Conservation (phyloP, 2,329 filamentous ascomycete genomes). For the Penicillium sp. region DNA sequence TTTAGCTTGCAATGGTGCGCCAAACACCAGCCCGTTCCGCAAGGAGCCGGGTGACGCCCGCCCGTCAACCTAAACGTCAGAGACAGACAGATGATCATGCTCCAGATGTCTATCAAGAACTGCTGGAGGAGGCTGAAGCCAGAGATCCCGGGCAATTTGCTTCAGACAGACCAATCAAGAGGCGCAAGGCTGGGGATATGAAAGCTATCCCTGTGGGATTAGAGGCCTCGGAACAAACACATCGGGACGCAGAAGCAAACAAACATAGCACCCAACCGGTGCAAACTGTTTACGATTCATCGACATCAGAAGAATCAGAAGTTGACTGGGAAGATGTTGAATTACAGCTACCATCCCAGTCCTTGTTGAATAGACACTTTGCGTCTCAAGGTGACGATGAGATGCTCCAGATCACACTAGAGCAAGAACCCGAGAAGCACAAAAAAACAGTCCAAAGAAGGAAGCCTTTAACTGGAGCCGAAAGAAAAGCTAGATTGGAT, state of each 20-base stretch:
- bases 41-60: slow-evolving; percentile 14
- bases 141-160: slow-evolving; percentile 29
- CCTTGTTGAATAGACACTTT: slow-evolving; percentile 2
- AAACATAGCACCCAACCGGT: slow-evolving; percentile 17
- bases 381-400: slow-evolving; percentile 22
- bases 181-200: slow-evolving; percentile 38
- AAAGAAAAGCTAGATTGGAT: slow-evolving; percentile 64
- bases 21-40: slow-evolving; percentile 20
- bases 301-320: slow-evolving; percentile 59
- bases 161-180: slow-evolving; percentile 37
- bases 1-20: slow-evolving; percentile 20
- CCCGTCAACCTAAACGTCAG: slow-evolving; percentile 11
- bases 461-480: slow-evolving; percentile 56
- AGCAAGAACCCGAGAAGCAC: slow-evolving; percentile 28
- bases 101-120: slow-evolving; percentile 42
- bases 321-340: slow-evolving; percentile 65
- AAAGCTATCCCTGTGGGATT: slow-evolving; percentile 12
- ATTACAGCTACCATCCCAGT: slow-evolving; percentile 37
- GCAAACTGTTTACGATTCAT: slow-evolving; percentile 39
- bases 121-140: slow-evolving; percentile 44
- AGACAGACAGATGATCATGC: slow-evolving; percentile 29
- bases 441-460: slow-evolving; percentile 39
- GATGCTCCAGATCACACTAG: slow-evolving; percentile 41
- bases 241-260: slow-evolving; percentile 6
- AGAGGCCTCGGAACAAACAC: slow-evolving; percentile 14